Evolutionary conservation across 768 basidiomycete species (phyloP).

Genomic region (Rhizopogon roseolus): DNA sequence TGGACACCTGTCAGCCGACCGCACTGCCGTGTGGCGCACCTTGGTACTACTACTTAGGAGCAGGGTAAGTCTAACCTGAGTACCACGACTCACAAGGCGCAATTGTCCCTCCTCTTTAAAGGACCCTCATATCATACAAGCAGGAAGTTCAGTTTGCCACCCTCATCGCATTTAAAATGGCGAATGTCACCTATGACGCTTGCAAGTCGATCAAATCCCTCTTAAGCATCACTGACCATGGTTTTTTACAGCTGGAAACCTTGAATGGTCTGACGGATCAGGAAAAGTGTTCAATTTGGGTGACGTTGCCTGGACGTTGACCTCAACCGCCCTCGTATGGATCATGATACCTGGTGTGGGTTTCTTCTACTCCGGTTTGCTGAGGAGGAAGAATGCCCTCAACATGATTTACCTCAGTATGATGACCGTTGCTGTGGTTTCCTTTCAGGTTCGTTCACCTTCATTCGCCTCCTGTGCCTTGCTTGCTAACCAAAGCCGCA

Average conservation of each 20-base stretch:
- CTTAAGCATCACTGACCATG: neutral
- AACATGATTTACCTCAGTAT: constrained; percentile 84
- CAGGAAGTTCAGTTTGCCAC: neutral
- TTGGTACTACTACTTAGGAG: too few relatives aligned
- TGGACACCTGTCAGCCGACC: too few relatives aligned
- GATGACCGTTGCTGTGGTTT: constrained; percentile 72
- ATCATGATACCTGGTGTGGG: constrained; percentile 85
- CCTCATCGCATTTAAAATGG: constrained; percentile 22
- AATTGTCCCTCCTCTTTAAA: neutral
- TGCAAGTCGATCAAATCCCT: constrained; percentile 22
- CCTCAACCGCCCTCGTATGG: constrained; percentile 80
- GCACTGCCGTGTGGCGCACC: too few relatives aligned
- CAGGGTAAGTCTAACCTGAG: too few relatives aligned
- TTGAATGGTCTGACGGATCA: constrained; percentile 24
- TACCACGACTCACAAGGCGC: neutral
- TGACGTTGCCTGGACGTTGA: constrained; percentile 66
- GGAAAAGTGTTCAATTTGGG: constrained; percentile 49
- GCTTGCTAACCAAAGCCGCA: constrained; percentile 25
- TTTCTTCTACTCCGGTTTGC: constrained; percentile 87
- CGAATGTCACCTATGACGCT: constrained; percentile 38
- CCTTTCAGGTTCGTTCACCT: constrained; percentile 62
- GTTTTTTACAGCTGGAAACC: constrained; percentile 31
- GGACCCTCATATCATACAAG: constrained; percentile 2
- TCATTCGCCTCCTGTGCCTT: neutral
- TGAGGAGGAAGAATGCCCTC: constrained; percentile 90